Evolutionary conservation across 176 grass and related monocot genomes (phyloP).

Genomic region (Poa annua): DNA sequence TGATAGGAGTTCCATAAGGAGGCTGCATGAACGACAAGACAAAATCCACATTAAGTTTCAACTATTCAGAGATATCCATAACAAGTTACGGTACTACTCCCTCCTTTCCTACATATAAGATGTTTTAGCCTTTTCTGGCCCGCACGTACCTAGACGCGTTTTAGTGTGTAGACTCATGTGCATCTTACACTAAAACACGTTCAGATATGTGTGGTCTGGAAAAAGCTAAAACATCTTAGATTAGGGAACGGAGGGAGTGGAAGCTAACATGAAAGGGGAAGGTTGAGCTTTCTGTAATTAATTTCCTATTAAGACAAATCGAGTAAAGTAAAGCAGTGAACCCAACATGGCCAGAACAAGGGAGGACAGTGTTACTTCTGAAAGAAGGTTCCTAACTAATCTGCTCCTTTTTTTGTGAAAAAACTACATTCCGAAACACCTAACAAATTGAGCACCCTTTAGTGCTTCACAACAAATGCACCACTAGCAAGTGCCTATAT

Average conservation of each 20-base stretch:
- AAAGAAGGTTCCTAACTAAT: not conserved
- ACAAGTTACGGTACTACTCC: not conserved
- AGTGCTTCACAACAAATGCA: not conserved
- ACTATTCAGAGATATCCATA: not conserved
- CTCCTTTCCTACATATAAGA: too few relatives aligned
- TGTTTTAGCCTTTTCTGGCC: too few relatives aligned
- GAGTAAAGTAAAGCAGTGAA: not conserved
- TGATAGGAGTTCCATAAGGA: constrained; percentile 60
- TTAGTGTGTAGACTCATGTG: too few relatives aligned
- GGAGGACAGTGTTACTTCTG: not conserved
- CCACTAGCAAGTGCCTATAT: not conserved
- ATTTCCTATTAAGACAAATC: not conserved
- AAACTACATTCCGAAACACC: not conserved
- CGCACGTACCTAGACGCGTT: too few relatives aligned
- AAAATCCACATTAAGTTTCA: not conserved
- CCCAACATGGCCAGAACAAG: not conserved
- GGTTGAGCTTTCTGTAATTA: not conserved
- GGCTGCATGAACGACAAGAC: constrained; percentile 49
- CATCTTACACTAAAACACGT: too few relatives aligned
- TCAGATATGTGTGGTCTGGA: too few relatives aligned
- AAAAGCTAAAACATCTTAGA: too few relatives aligned
- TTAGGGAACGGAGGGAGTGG: not conserved
- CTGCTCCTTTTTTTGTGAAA: not conserved
- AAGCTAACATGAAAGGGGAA: not conserved
- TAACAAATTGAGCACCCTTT: not conserved